Evolutionary conservation across 306 rosid genomes (phyloP), one percentile per base, ranked within the genome.

Genomic region (Alnus glutinosa): DNA sequence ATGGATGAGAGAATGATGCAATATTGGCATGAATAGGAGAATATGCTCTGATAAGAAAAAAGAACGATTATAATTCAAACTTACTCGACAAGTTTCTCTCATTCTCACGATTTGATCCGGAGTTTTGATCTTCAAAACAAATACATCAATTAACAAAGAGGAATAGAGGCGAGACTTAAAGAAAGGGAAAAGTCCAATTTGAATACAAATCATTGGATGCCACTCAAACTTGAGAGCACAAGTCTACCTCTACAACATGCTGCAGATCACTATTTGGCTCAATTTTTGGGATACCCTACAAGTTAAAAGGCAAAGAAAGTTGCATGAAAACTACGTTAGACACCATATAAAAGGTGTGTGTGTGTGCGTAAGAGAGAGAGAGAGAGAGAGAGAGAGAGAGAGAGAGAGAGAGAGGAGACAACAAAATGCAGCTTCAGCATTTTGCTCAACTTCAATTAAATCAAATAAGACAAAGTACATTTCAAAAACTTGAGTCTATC

Each of bases 211-310:
- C 28, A 66, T 44, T 66, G 48, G 2, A 59, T 16, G 18, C 5
- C 72, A 49, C 55, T 30, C 7, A 63, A 55, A 61, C 5, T 9
- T 19, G 59, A 49, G 8, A 49, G 34, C 48, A 49, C 54, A 77
- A 44, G 73, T 44, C 79, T 80, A 95, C 99, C 98, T 95, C 98
- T 76, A 93, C 96, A 63, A 82, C 74, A 76, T 83, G 88, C 85
- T 93, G 99, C 36, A 95, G 86, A 75, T 84, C 89, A 81, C 99
- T 95, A 57, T 77, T 86, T 19, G 93, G 98, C 90, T 95, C 99
- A 76, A 81, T 48, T 89, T 86, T 90, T 58, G 98, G 98, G 66
- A 75, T 86, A 71, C 98, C 98, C 98, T 95, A 47, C 71, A 83
- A 79, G 47, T 48, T 18, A 30, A 74, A 64, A 67, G 55, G 66